A percentile compares a stretch with the other conserved stretches of the same genome.
Evolutionary conservation across 2,329 filamentous ascomycete species (phyloP).

Genomic region (Venturia carpophila): DNA sequence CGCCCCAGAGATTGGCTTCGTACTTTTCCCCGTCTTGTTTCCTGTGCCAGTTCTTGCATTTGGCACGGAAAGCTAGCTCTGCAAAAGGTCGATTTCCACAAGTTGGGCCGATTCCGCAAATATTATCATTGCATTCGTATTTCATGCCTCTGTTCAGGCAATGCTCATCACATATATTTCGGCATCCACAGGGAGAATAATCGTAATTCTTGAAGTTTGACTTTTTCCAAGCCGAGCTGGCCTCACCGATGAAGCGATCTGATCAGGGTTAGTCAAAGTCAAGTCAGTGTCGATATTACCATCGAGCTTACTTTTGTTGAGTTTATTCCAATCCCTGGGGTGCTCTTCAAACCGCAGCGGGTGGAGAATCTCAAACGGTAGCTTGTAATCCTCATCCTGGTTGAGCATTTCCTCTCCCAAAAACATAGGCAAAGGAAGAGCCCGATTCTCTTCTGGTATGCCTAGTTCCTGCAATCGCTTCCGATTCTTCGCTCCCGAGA

Average conservation of each 20-base stretch:
- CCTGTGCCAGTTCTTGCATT: slow-evolving; percentile 16
- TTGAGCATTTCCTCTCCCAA: slow-evolving; percentile 64
- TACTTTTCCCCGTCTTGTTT: slow-evolving; percentile 16
- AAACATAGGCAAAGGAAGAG: slow-evolving; percentile 58
- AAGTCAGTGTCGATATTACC: slow-evolving; percentile 19
- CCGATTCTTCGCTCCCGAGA: slow-evolving; percentile 7
- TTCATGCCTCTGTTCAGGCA: slow-evolving; percentile 96
- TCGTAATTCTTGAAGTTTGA: slow-evolving; percentile 56
- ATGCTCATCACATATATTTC: slow-evolving; percentile 74
- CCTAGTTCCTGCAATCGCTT: slow-evolving; percentile 9
- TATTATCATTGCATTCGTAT: slow-evolving; percentile 88
- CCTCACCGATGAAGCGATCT: slow-evolving; percentile 89
- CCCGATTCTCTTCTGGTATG: slow-evolving; percentile 15
- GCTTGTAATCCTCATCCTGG: slow-evolving; percentile 47
- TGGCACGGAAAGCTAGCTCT: slow-evolving; percentile 61
- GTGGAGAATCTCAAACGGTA: slow-evolving; percentile 85
- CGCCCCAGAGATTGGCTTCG: slow-evolving; percentile 51
- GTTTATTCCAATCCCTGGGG: slow-evolving; percentile 85
- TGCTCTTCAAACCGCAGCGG: slow-evolving; percentile 82
- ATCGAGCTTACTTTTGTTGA: slow-evolving; percentile 68
- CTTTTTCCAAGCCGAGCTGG: slow-evolving; percentile 72
- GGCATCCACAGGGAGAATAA: slow-evolving; percentile 52
- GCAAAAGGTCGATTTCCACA: slow-evolving; percentile 89
- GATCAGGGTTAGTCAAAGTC: slow-evolving; percentile 6
- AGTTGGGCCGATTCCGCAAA: slow-evolving; percentile 71